Percentiles rank a stretch among this genome's conserved stretches.
phyloP scores from a whole-genome alignment of 257 asterid genomes.

The Capsicum rhomboideum region DNA sequence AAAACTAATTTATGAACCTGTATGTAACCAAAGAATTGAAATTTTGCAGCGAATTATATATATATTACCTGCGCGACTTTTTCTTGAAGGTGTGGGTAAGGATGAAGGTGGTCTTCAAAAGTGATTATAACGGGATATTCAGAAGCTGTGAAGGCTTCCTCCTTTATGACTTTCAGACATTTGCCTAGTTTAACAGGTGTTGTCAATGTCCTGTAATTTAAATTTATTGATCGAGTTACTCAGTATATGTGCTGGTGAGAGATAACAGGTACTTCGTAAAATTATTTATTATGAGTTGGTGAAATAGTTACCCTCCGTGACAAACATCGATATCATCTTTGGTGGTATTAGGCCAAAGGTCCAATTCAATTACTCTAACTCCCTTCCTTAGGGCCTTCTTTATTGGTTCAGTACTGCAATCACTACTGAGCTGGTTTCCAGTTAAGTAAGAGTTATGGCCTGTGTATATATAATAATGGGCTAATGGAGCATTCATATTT shows the following conservation, averaged over 20 bases:
- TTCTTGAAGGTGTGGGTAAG: conserved; percentile 12
- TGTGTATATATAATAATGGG: conserved; percentile 14
- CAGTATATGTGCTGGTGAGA: not conserved
- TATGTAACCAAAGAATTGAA: not conserved
- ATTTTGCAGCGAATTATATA: too few species aligned
- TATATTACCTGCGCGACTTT: conserved; percentile 16
- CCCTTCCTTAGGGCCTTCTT: conserved; percentile 17
- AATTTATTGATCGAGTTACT: not conserved
- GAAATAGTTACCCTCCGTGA: conserved; percentile 16
- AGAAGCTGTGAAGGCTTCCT: conserved; percentile 11
- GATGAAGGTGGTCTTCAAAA: conserved; percentile 20
- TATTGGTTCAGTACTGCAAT: conserved; percentile 10
- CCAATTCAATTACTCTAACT: conserved; percentile 19
- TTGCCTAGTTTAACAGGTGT: conserved; percentile 17
- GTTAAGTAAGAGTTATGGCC: conserved; percentile 21
- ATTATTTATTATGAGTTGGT: too few species aligned
- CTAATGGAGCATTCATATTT: conserved; percentile 15
- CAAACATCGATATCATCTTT: conserved; percentile 4
- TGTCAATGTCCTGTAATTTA: conserved; percentile 13
- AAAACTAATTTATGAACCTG: not conserved
- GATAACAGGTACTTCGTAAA: not conserved
- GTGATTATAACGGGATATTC: conserved; percentile 21
- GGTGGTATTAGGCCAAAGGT: conserved; percentile 14
- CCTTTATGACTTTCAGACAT: conserved; percentile 18
- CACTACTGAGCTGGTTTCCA: conserved; percentile 15